These are phyloP conservation scores for Daldinia concentrica DNA, from an alignment of 495 filamentous ascomycete species.

Conservation along the genomic window DNA sequence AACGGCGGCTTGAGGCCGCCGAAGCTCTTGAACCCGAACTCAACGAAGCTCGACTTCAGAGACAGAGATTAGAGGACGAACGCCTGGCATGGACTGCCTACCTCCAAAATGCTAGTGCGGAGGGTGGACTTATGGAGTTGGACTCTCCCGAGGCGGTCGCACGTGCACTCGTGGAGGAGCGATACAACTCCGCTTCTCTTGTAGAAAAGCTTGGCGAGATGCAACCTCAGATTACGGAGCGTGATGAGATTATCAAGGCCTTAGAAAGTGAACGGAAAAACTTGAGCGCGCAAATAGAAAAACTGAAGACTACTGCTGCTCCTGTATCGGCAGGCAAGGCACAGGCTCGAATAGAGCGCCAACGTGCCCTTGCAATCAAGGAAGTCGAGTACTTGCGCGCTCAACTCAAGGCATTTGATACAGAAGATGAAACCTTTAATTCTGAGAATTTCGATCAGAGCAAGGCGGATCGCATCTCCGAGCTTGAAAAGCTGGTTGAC, in stretches of 20 bases:
- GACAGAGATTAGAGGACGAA: slow-evolving; percentile 90
- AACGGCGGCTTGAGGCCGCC: slow-evolving; percentile 79
- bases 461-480: slow-evolving; percentile 76
- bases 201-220: slow-evolving; percentile 79
- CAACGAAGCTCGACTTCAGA: slow-evolving; percentile 78
- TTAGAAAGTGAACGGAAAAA: slow-evolving; percentile 73
- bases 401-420: slow-evolving; percentile 89
- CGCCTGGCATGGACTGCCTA: slow-evolving; percentile 85
- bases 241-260: slow-evolving; percentile 76
- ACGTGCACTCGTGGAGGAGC: slow-evolving; percentile 80
- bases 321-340: slow-evolving; percentile 66
- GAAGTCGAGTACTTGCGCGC: slow-evolving; percentile 94
- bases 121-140: slow-evolving; percentile 71
- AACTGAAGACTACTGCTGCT: slow-evolving; percentile 62
- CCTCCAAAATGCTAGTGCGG: slow-evolving; percentile 70
- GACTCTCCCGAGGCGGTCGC: slow-evolving; percentile 90
- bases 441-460: slow-evolving; percentile 78
- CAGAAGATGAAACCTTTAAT: slow-evolving; percentile 87
- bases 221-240: slow-evolving; percentile 81
- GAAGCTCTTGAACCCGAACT: slow-evolving; percentile 78
- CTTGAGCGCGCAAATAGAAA: slow-evolving; percentile 74
- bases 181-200: slow-evolving; percentile 78
- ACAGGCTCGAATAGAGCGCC: slow-evolving; percentile 77
- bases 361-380: slow-evolving; percentile 83
- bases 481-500: slow-evolving; percentile 87